A percentile compares a stretch with the other conserved stretches of the same genome.
These are phyloP conservation scores for Sphaerulina populicola DNA, from an alignment of 2,329 filamentous ascomycete species.

Conservation along the genomic window DNA sequence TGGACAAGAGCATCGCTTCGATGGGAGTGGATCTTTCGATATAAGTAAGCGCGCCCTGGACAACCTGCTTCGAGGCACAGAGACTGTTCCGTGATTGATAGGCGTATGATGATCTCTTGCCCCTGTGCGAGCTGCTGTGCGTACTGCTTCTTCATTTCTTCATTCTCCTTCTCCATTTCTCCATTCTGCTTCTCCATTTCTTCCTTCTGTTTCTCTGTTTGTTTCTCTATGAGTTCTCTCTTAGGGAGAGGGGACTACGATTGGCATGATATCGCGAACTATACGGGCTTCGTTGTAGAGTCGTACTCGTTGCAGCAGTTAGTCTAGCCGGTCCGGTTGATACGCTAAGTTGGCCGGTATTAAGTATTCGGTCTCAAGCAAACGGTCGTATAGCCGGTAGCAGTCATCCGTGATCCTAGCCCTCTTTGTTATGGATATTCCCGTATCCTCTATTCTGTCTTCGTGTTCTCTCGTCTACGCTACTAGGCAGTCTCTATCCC, in stretches of 20 bases:
- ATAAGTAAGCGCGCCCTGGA: too few relatives aligned
- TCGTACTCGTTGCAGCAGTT: background rate
- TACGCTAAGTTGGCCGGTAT: background rate
- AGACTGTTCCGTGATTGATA: too few relatives aligned
- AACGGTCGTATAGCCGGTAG: constrained; percentile 6
- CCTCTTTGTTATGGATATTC: constrained; percentile 10
- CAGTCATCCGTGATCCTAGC: constrained; percentile 6
- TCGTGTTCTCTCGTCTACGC: constrained; percentile 13
- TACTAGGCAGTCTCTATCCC: constrained; percentile 8
- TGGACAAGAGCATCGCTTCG: too few relatives aligned
- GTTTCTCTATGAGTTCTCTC: too few relatives aligned
- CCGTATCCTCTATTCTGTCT: constrained; percentile 13
- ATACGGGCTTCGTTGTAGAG: constrained; percentile 3
- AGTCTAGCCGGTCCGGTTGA: background rate
- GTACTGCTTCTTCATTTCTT: too few relatives aligned
- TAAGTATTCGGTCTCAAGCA: background rate
- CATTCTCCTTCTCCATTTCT: too few relatives aligned
- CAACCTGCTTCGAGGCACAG: too few relatives aligned
- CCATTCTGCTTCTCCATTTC: too few relatives aligned
- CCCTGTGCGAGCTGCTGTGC: too few relatives aligned
- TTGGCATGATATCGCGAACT: constrained; percentile 2
- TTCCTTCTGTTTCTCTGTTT: too few relatives aligned
- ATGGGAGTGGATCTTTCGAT: too few relatives aligned
- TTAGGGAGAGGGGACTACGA: constrained; percentile 5
- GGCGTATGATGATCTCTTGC: too few relatives aligned